phyloP scores from a whole-genome alignment of 2,329 filamentous ascomycete genomes.

The Exserohilum turcica region DNA sequence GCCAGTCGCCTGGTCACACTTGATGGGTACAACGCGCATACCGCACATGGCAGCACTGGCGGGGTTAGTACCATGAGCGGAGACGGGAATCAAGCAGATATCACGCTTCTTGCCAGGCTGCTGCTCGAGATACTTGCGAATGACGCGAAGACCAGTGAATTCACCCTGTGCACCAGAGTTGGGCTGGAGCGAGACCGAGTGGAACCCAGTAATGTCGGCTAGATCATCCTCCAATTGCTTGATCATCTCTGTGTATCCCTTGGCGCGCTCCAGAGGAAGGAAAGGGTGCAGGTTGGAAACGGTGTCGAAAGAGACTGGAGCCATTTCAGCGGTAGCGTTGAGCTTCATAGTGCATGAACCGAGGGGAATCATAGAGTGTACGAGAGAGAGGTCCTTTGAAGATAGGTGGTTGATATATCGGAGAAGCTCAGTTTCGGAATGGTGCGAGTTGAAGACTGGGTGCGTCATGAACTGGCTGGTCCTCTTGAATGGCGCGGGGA shows the following conservation, averaged over 20 bases:
- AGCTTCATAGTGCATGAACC: slow-evolving; percentile 99
- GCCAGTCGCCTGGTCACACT: slow-evolving; percentile 84
- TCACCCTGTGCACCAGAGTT: slow-evolving; percentile 97
- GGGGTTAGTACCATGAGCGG: slow-evolving; percentile 94
- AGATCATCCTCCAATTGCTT: slow-evolving; percentile 75
- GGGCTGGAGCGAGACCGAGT: slow-evolving; percentile 86
- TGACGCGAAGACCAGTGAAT: slow-evolving; percentile 86
- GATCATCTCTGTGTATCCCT: slow-evolving; percentile 74
- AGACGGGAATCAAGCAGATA: slow-evolving; percentile 92
- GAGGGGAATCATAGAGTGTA: slow-evolving; percentile 96
- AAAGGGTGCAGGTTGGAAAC: slow-evolving; percentile 85
- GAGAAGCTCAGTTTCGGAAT: slow-evolving; percentile 92
- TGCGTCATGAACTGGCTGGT: slow-evolving; percentile 81
- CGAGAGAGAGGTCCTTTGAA: slow-evolving; percentile 90
- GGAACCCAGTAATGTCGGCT: slow-evolving; percentile 84
- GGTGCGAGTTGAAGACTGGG: slow-evolving; percentile 91
- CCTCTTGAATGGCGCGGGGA: slow-evolving; percentile 65
- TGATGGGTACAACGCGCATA: slow-evolving; percentile 90
- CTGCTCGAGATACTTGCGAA: slow-evolving; percentile 80
- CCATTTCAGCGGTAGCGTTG: slow-evolving; percentile 92
- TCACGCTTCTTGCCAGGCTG: slow-evolving; percentile 73
- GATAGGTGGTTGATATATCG: slow-evolving; percentile 93
- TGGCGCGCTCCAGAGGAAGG: slow-evolving; percentile 65
- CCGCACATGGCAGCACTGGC: slow-evolving; percentile 95
- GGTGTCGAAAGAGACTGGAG: slow-evolving; percentile 76